These are phyloP conservation scores for Penicillium expansum DNA, from an alignment of 2,329 filamentous ascomycete species.

Conservation along the genomic window DNA sequence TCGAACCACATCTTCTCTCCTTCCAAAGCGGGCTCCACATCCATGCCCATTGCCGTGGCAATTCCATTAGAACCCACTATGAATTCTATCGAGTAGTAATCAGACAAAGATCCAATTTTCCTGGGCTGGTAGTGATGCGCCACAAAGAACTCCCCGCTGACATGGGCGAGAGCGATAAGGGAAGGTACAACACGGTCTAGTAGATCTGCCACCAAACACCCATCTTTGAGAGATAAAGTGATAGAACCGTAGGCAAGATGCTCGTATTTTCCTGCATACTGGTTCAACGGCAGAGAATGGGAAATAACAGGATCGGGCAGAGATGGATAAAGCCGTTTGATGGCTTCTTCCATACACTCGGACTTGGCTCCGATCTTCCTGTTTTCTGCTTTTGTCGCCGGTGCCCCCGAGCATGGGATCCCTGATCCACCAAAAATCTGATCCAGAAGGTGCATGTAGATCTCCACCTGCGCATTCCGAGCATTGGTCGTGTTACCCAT, in stretches of 20 bases:
- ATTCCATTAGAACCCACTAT: not conserved
- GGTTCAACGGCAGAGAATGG: not conserved
- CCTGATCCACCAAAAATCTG: not conserved
- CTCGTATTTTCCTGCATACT: conserved; percentile 2
- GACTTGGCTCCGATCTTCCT: not conserved
- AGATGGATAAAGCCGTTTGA: conserved; percentile 3
- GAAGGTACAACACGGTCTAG: conserved; percentile 1
- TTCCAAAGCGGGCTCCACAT: conserved; percentile 1
- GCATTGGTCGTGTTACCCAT: conserved; percentile 23
- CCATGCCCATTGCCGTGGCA: not conserved
- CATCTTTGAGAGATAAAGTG: not conserved
- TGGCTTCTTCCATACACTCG: not conserved
- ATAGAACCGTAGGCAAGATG: not conserved
- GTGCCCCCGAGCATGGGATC: not conserved
- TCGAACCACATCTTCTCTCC: conserved; percentile 8
- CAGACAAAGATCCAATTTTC: not conserved
- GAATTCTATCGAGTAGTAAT: not conserved
- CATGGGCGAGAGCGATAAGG: not conserved
- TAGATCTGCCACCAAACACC: not conserved
- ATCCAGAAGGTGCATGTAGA: conserved; percentile 18
- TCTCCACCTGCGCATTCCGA: conserved; percentile 7
- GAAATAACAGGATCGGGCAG: not conserved
- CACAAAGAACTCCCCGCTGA: conserved; percentile 7
- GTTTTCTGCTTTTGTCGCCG: not conserved
- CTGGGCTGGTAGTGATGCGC: conserved; percentile 1